Evolutionary conservation across 2,329 filamentous ascomycete species (phyloP), one percentile per base, ranked within the genome.

Genomic region (Exophiala sp.): DNA sequence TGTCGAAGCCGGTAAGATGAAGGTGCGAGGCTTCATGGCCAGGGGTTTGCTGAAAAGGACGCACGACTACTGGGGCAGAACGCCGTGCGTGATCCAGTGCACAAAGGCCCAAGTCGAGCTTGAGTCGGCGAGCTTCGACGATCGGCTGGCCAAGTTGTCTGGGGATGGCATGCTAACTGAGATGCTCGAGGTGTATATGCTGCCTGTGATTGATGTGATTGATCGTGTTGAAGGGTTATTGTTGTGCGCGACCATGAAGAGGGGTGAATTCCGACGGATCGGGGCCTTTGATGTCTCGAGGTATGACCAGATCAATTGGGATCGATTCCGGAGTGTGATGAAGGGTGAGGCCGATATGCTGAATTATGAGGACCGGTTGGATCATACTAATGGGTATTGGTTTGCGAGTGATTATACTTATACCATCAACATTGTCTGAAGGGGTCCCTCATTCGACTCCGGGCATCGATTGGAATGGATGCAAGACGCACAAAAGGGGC

Each of bases 341-440:
- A 64, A 62, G 53, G 60, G 58, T 12, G 60, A 62, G 36, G 45
- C 56, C 18, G 60, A 62, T 16, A 62, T 64, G 62, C 34, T 53
- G 18, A 64, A 64, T 48, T 62, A 58, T 42, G 56, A 61, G 34
- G 62, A 62, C 32, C 40, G 62, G 24, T 42, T 63, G 42, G 62
- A 63, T 52, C 62, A 63, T 47, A 53, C 52, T 33, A 62, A 63
- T 35, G 58, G 58, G 20, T 61, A 64, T 49, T 62, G 60, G 60
- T 62, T 62, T 54, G 60, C 62, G 7, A 64, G 62, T 51, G 60
- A 64, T 46, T 64, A 60, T 40, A 64, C 62, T 14, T 64, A 64
- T 51, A 61, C 59, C n/a, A 60, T 64, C 50, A 64, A 59, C 47
- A 47, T 63, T 21, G 24, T 62, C 33, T 64, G 52, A 62, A 39